phyloP scores from a whole-genome alignment of 2,329 filamentous ascomycete species.

The Venturiaceae sp. region DNA sequence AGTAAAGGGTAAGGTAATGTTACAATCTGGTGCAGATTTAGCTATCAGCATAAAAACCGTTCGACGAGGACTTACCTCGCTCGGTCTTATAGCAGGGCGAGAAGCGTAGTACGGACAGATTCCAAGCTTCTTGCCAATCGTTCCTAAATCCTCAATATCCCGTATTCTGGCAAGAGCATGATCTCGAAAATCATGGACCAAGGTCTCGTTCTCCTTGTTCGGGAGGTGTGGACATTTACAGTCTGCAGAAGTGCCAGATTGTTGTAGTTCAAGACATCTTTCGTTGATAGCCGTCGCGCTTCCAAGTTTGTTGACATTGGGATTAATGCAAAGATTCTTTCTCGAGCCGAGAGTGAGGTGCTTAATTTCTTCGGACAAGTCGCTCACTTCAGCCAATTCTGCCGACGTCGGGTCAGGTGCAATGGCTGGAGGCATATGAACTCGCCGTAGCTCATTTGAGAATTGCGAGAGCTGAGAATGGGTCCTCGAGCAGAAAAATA shows the following conservation, averaged over 20 bases:
- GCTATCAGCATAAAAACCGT: neutral
- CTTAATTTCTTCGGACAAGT: conserved; percentile 55
- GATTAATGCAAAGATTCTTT: conserved; percentile 85
- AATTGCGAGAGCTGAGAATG: conserved; percentile 90
- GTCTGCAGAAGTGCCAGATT: conserved; percentile 50
- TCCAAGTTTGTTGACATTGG: conserved; percentile 61
- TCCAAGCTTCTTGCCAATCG: conserved; percentile 65
- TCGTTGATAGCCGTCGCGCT: conserved; percentile 81
- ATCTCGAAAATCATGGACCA: conserved; percentile 76
- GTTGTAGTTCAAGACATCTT: conserved; percentile 80
- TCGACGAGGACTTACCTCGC: conserved; percentile 45
- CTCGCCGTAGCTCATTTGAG: conserved; percentile 68
- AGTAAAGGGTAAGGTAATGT: conserved; percentile 88
- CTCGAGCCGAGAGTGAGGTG: conserved; percentile 77
- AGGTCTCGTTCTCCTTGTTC: conserved; percentile 60
- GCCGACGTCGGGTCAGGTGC: conserved; percentile 29
- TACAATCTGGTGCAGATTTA: conserved; percentile 48
- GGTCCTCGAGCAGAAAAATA: conserved; percentile 87
- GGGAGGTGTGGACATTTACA: conserved; percentile 70
- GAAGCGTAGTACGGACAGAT: conserved; percentile 98
- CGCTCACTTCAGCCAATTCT: conserved; percentile 6
- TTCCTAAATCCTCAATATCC: conserved; percentile 85
- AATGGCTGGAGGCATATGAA: conserved; percentile 65
- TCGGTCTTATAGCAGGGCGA: conserved; percentile 66
- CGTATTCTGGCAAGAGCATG: conserved; percentile 72